Evolutionary conservation across 345 rosid genomes (phyloP), one percentile per base, ranked within the genome.

Genomic region (Melaleuca quinquenervia): DNA sequence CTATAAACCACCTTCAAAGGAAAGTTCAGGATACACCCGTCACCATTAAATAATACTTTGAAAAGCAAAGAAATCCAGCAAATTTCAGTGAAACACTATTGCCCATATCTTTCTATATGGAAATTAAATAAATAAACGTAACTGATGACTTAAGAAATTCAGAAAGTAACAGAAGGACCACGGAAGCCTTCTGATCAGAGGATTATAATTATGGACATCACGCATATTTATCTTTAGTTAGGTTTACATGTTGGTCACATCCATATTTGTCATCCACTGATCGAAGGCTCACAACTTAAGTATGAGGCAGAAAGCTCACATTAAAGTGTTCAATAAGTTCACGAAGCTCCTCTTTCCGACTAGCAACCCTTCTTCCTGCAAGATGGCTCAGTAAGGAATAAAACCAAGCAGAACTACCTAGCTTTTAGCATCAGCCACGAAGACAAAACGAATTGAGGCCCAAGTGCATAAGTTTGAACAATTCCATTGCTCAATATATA

Each of bases 281-380:
- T 24, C 1, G 26, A 18, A 82, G 45, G 54, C 84, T 14, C 32
- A 51, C 21, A 82, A 82, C 44, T 82, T 82, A 20, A 27, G 58
- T 14, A 49, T 51, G 27, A 26, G 36, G 27, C 26, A 22, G 85
- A 16, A 82, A 82, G 60, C 18, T 45, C 92, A 95, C 99, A 89
- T 96, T 97, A 87, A 91, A 97, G 91, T 97, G 98, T 88, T 95
- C 99, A 64, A 92, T 89, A 80, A 97, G 90, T 88, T 97, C 98
- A n/a, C 90, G 92, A 76, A 96, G 96, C 86, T 96, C 98, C 82
- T 95, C 98, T 89, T 86, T 97, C 85, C 94, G 90, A 90, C 86
- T 89, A 60, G 94, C 90, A 84, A 97, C 92, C 90, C 88, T 96
- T 90, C 88, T 96, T n/a, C 99, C 99, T 97, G 93, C 88, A 78